phyloP scores from a whole-genome alignment of 2,329 filamentous ascomycete species.

The Rutstroemia sp. region DNA sequence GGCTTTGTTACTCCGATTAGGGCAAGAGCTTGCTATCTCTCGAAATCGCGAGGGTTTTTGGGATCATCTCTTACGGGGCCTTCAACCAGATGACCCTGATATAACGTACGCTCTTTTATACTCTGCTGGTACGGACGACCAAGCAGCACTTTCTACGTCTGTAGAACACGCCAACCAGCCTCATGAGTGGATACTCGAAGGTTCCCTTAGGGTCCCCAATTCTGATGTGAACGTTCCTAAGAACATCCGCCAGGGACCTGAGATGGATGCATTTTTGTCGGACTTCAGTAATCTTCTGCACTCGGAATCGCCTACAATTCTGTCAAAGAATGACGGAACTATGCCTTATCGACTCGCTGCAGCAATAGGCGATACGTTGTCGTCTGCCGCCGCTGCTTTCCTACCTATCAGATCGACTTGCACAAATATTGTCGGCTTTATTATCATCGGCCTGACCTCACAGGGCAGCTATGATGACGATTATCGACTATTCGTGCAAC shows the following conservation, averaged over 20 bases:
- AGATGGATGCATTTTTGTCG: not conserved
- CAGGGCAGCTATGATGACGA: slow-evolving; percentile 73
- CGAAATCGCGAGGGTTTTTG: slow-evolving; percentile 67
- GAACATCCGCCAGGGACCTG: not conserved
- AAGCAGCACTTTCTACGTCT: slow-evolving; percentile 18
- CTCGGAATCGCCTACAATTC: slow-evolving; percentile 1
- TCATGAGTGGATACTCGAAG: slow-evolving; percentile 19
- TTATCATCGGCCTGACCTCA: slow-evolving; percentile 73
- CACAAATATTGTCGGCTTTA: slow-evolving; percentile 67
- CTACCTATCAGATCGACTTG: slow-evolving; percentile 38
- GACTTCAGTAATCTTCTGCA: not conserved
- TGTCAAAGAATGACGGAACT: not conserved
- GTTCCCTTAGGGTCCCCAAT: slow-evolving; percentile 12
- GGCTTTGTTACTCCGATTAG: slow-evolving; percentile 68
- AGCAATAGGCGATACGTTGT: not conserved
- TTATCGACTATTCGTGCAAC: slow-evolving; percentile 68
- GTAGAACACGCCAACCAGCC: slow-evolving; percentile 13
- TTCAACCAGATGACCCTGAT: slow-evolving; percentile 67
- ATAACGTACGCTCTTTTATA: slow-evolving; percentile 72
- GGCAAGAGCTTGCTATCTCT: slow-evolving; percentile 65
- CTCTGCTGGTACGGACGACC: slow-evolving; percentile 57
- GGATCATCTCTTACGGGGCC: slow-evolving; percentile 56
- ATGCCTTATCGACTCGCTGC: not conserved
- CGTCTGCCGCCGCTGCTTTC: not conserved
- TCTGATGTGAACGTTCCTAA: not conserved